Percentiles rank a stretch among this genome's conserved stretches.
These are phyloP conservation scores for Verbascum thapsus DNA, from an alignment of 257 asterid species.

Conservation along the genomic window DNA sequence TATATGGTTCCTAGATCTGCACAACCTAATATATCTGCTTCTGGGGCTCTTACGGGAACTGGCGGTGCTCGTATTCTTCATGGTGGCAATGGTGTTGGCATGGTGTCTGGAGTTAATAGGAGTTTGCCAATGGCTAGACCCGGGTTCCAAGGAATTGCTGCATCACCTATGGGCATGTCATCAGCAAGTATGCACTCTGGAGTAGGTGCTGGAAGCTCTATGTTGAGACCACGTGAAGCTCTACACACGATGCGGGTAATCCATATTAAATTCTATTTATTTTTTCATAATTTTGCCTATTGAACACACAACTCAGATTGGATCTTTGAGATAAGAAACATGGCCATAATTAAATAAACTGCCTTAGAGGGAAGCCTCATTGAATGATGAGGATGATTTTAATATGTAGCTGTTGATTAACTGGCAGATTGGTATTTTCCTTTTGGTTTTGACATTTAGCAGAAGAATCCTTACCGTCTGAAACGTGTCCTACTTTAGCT, in stretches of 20 bases:
- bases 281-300: constrained; percentile 12
- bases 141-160: constrained; percentile 67
- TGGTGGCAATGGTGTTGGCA: constrained; percentile 67
- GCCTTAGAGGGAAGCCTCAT: constrained; percentile 16
- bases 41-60: constrained; percentile 70
- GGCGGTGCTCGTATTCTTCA: constrained; percentile 72
- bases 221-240: constrained; percentile 67
- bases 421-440: neutral
- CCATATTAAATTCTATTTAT: constrained; percentile 20
- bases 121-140: constrained; percentile 72
- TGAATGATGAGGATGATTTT: neutral
- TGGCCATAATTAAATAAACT: neutral
- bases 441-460: neutral
- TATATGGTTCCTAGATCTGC: constrained; percentile 64
- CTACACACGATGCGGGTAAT: constrained; percentile 74
- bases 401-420: neutral
- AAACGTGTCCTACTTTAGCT: neutral
- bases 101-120: constrained; percentile 60
- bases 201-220: constrained; percentile 61
- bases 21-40: constrained; percentile 57
- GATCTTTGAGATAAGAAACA: constrained; percentile 8
- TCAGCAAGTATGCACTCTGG: constrained; percentile 71
- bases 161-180: constrained; percentile 63
- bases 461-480: constrained; percentile 6
- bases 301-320: constrained; percentile 3